Evolutionary conservation across 2,329 filamentous ascomycete species (phyloP).

Genomic region (Canariomyces notabilis): DNA sequence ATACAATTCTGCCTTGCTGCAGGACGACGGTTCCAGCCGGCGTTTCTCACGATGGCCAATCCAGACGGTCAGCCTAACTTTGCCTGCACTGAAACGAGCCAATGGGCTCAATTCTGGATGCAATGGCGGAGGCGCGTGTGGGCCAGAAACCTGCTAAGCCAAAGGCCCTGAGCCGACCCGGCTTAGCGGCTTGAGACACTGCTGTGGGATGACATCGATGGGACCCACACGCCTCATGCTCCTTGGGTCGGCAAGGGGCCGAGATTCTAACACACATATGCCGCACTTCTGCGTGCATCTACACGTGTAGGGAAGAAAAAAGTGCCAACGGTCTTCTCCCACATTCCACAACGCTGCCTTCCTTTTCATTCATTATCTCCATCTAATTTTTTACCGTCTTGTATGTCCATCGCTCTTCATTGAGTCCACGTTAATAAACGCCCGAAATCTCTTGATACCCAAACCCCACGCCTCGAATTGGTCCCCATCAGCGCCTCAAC

Average conservation of each 20-base stretch:
- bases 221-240: neutral
- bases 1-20: no score
- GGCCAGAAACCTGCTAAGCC: constrained; percentile 1
- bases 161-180: no score
- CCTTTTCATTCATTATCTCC: neutral
- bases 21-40: no score
- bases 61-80: no score
- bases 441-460: neutral
- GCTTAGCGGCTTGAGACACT: neutral
- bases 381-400: neutral
- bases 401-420: neutral
- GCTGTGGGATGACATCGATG: constrained; percentile 3
- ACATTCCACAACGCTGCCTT: neutral
- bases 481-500: neutral
- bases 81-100: no score
- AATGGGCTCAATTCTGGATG: no score
- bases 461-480: no score
- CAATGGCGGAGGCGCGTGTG: no score
- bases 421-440: neutral
- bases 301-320: neutral
- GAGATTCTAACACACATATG: neutral
- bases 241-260: neutral
- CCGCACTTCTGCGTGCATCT: neutral
- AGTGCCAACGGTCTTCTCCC: neutral
- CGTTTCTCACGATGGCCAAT: no score